Conservation (phyloP, 768 basidiomycete genomes). For the Gloeophyllum trabeum region DNA sequence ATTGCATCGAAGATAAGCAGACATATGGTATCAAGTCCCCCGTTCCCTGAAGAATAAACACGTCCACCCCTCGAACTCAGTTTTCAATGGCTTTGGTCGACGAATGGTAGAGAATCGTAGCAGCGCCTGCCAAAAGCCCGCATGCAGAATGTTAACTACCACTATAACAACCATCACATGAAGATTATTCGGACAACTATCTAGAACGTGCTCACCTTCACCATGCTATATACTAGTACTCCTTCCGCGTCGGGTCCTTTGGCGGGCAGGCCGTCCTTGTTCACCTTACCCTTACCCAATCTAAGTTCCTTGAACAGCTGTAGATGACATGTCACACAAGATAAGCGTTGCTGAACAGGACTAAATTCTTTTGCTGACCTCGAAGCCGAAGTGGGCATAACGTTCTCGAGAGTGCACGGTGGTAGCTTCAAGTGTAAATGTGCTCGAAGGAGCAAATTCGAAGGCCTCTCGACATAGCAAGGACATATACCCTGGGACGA, state of each 20-base stretch:
- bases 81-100: too few species aligned
- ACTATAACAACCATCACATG: too few species aligned
- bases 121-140: too few species aligned
- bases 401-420: constrained; percentile 17
- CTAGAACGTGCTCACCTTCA: background rate
- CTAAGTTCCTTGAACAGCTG: background rate
- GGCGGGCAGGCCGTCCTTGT: background rate
- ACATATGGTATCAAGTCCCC: too few species aligned
- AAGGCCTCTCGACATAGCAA: constrained; percentile 18
- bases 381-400: constrained; percentile 20
- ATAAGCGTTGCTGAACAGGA: background rate
- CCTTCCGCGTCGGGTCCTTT: background rate
- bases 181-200: too few species aligned
- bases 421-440: constrained; percentile 18
- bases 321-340: background rate
- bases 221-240: background rate
- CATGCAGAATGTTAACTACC: too few species aligned
- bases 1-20: too few species aligned
- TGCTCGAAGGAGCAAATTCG: constrained; percentile 10
- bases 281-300: background rate
- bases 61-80: too few species aligned
- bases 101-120: too few species aligned
- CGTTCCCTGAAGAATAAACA: too few species aligned
- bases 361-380: constrained; percentile 8
- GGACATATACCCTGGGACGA: constrained; percentile 16